phyloP scores from a whole-genome alignment of 495 filamentous ascomycete species.

The Xylaria castorea region DNA sequence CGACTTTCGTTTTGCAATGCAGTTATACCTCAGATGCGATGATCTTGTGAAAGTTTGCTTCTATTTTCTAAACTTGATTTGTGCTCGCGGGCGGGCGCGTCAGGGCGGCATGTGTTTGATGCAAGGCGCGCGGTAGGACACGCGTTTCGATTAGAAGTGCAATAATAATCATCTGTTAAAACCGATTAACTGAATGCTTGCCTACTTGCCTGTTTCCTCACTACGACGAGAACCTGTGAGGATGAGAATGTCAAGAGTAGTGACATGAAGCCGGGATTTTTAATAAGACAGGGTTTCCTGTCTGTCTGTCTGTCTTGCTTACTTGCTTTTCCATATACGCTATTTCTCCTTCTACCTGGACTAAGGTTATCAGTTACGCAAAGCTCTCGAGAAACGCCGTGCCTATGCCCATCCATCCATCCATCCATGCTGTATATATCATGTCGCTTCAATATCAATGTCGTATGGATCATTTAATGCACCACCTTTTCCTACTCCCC shows the following conservation, averaged over 20 bases:
- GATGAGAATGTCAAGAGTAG: neutral
- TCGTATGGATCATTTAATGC: neutral
- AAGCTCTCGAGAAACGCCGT: conserved; percentile 11
- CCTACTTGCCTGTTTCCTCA: neutral
- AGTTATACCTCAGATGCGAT: neutral
- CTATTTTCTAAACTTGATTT: neutral
- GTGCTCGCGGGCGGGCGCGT: neutral
- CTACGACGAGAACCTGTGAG: neutral
- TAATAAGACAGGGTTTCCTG: neutral
- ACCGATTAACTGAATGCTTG: neutral
- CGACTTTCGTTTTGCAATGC: neutral
- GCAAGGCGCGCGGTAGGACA: neutral
- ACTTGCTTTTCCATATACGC: neutral
- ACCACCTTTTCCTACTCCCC: neutral
- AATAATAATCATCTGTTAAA: neutral
- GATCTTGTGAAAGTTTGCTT: neutral
- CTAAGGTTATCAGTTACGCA: neutral
- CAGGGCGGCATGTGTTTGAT: neutral
- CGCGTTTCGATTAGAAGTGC: neutral
- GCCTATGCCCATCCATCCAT: conserved; percentile 3
- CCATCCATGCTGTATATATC: conserved; percentile 6
- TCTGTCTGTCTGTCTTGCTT: neutral
- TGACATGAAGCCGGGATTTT: neutral
- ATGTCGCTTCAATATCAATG: conserved; percentile 12
- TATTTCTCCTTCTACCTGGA: neutral